phyloP scores from a whole-genome alignment of 192 early-diverging fungal genomes.

The Phycomyces nitens region DNA sequence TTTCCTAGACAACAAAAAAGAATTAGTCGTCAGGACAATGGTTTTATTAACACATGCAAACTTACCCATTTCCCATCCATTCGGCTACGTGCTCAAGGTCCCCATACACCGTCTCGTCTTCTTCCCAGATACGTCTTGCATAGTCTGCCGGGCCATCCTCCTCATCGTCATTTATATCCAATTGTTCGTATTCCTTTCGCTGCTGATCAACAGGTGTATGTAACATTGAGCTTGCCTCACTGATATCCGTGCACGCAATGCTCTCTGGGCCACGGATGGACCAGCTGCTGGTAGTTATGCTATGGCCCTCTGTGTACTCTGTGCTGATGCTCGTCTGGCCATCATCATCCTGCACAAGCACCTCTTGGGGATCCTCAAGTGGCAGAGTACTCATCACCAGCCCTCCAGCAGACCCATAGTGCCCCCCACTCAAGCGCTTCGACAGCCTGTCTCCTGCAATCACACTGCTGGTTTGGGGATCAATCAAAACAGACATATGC shows the following conservation, averaged over 20 bases:
- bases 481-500: too few species aligned
- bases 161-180: background rate
- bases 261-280: background rate
- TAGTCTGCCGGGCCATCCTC: slow-evolving; percentile 1
- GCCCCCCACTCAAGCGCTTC: slow-evolving; percentile 35
- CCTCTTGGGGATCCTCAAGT: too few species aligned
- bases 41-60: too few species aligned
- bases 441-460: slow-evolving; percentile 17
- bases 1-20: background rate
- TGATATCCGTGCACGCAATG: background rate
- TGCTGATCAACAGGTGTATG: background rate
- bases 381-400: slow-evolving; percentile 27
- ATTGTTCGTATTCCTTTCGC: background rate
- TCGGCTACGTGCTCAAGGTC: slow-evolving; percentile 27
- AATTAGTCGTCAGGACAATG: background rate
- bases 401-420: slow-evolving; percentile 38
- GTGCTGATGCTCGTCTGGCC: background rate
- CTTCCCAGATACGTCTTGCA: slow-evolving; percentile 30
- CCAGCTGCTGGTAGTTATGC: background rate
- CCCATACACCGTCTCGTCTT: slow-evolving; percentile 23
- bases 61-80: slow-evolving; percentile 30
- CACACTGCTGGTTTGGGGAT: too few species aligned
- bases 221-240: slow-evolving; percentile 1
- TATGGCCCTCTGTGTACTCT: background rate
- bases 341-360: background rate